phyloP scores from a whole-genome alignment of 2,329 filamentous ascomycete species.

The Talaromyces sp. region DNA sequence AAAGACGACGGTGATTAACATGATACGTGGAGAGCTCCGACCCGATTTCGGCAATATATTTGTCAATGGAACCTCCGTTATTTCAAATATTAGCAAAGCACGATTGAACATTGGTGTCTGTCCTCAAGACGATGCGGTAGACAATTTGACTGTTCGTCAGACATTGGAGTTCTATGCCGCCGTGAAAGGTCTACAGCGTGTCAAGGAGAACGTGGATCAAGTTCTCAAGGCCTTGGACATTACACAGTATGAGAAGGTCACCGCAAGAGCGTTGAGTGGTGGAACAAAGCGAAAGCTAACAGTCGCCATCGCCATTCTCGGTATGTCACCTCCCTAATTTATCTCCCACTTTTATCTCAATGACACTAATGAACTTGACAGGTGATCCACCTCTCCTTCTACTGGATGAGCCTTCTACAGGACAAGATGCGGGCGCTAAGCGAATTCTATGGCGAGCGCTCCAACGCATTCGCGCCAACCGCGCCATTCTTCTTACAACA shows the following conservation, averaged over 20 bases:
- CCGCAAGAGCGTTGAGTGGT: constrained; percentile 79
- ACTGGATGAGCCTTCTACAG: constrained; percentile 85
- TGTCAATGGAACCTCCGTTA: constrained; percentile 76
- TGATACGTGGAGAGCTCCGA: constrained; percentile 85
- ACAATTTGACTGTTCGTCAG: constrained; percentile 85
- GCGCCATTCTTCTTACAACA: constrained; percentile 85
- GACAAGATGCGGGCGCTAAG: constrained; percentile 89
- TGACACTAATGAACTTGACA: background rate
- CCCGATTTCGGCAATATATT: constrained; percentile 76
- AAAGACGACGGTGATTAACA: constrained; percentile 84
- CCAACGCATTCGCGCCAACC: constrained; percentile 69
- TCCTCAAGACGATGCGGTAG: constrained; percentile 84
- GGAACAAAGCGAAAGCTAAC: constrained; percentile 94
- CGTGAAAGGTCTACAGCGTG: constrained; percentile 74
- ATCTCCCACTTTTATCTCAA: no score
- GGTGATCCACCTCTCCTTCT: constrained; percentile 82
- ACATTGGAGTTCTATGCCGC: constrained; percentile 87
- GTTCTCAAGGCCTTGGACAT: constrained; percentile 83
- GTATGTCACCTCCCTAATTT: background rate
- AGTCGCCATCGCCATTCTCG: constrained; percentile 87
- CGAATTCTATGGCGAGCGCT: constrained; percentile 91
- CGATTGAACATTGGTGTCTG: constrained; percentile 84
- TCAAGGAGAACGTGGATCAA: constrained; percentile 75
- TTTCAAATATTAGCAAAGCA: constrained; percentile 70
- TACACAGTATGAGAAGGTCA: constrained; percentile 68